These are phyloP conservation scores for Blastobotrys buckinghamii DNA, from an alignment of 1,139 yeast species.

Conservation along the genomic window DNA sequence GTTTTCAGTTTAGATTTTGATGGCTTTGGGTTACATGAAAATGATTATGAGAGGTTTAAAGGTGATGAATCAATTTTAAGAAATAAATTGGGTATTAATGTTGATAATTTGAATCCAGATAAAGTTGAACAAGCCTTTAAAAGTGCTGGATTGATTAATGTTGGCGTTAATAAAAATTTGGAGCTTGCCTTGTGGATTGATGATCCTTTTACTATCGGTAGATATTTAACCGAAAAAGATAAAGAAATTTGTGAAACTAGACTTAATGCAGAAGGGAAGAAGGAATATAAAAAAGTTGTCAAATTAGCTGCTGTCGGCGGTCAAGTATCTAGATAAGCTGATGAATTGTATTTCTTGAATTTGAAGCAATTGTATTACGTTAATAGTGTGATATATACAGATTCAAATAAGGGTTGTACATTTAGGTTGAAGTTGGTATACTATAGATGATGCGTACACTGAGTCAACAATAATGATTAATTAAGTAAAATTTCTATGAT, in stretches of 20 bases:
- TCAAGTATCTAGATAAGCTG: background rate
- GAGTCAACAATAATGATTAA: too few relatives aligned
- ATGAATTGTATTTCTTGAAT: too few relatives aligned
- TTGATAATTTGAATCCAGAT: background rate
- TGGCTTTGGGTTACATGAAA: background rate
- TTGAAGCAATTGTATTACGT: too few relatives aligned
- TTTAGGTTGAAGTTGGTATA: too few relatives aligned
- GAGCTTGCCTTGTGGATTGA: constrained; percentile 3
- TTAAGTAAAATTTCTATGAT: too few relatives aligned
- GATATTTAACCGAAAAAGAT: background rate
- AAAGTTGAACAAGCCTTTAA: background rate
- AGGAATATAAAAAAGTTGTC: background rate
- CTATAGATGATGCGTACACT: too few relatives aligned
- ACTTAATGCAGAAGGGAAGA: background rate
- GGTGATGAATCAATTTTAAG: background rate
- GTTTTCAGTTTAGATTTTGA: constrained; percentile 24
- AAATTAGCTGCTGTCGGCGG: constrained; percentile 6
- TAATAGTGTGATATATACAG: too few relatives aligned
- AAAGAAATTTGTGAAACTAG: background rate
- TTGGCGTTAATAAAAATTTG: background rate
- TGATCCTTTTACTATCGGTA: background rate
- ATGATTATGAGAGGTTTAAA: background rate
- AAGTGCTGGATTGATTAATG: constrained; percentile 4
- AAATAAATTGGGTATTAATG: constrained; percentile 2
- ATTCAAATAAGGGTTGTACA: too few relatives aligned